Evolutionary conservation across 176 grass and related monocot species (phyloP).

Genomic region (Alloteropsis semialata): DNA sequence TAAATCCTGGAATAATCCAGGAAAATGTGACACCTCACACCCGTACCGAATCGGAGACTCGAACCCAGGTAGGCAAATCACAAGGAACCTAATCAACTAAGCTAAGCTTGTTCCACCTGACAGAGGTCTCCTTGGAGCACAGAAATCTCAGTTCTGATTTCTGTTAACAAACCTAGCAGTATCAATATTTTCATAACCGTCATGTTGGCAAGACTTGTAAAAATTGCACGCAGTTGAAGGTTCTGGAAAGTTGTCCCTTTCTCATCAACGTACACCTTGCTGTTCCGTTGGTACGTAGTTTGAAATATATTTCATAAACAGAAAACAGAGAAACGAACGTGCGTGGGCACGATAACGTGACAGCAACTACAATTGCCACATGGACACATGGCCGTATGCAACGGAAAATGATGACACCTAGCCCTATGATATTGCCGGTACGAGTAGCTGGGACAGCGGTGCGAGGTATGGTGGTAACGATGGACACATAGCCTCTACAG

Average conservation of each 20-base stretch:
- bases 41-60: no score
- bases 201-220: background rate
- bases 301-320: no score
- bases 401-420: background rate
- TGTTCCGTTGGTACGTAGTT: background rate
- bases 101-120: no score
- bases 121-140: no score
- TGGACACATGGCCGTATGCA: background rate
- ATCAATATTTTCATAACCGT: no score
- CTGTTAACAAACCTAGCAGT: no score
- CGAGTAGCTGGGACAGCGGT: background rate
- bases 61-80: no score
- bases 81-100: no score
- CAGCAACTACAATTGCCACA: background rate
- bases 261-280: no score
- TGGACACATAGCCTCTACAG: background rate
- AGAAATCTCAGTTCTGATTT: no score
- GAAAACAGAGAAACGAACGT: background rate
- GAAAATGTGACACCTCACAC: no score
- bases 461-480: background rate
- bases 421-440: background rate
- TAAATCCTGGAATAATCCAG: no score
- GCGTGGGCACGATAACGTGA: background rate
- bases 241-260: background rate
- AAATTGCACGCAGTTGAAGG: background rate